These are phyloP conservation scores for Picea glauca DNA, from an alignment of 75 land plant genomes.

Conservation along the genomic window DNA sequence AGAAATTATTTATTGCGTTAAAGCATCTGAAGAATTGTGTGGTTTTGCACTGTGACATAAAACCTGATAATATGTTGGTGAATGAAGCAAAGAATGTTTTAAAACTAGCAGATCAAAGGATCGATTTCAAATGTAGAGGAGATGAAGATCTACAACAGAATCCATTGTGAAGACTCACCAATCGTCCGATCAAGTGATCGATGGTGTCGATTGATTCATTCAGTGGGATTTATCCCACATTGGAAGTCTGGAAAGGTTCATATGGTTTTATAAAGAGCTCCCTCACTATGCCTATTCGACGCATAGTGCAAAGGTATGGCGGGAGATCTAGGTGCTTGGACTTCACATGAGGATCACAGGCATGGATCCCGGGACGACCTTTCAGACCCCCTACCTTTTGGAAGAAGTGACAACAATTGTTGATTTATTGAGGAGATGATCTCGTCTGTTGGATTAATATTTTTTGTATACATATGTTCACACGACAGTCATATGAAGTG, in stretches of 20 bases:
- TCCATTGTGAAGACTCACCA: too few relatives aligned
- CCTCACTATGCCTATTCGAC: too few relatives aligned
- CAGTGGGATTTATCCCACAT: too few relatives aligned
- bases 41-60: conserved; percentile 97
- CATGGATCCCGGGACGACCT: conserved; percentile 14
- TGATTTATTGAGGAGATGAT: background rate
- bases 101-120: conserved; percentile 32
- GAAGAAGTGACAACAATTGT: too few relatives aligned
- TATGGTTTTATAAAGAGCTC: background rate
- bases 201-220: too few relatives aligned
- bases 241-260: conserved; percentile 8
- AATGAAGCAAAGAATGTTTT: conserved; percentile 92
- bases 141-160: background rate
- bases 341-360: conserved; percentile 22
- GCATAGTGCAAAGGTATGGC: too few relatives aligned
- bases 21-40: conserved; percentile 98
- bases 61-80: conserved; percentile 99
- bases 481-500: too few relatives aligned
- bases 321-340: too few relatives aligned
- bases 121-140: background rate
- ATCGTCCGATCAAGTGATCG: too few relatives aligned
- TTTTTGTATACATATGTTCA: too few relatives aligned
- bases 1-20: conserved; percentile 93
- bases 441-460: background rate
- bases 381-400: too few relatives aligned